Base-by-base conservation (phyloP, 352 stramenopile species). In the Phytophthora hibernalis region DNA sequence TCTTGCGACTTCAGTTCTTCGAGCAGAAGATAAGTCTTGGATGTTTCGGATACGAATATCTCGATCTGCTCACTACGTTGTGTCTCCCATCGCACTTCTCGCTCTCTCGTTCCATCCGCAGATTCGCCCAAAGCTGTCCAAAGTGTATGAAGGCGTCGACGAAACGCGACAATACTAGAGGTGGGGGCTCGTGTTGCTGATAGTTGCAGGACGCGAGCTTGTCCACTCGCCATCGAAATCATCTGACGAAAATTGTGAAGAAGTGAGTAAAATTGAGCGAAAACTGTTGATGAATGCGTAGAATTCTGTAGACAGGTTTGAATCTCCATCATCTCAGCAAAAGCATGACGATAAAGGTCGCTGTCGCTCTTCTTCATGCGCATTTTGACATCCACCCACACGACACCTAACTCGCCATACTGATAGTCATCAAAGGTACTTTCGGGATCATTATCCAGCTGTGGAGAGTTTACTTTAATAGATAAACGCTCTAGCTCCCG, bases 1-100 rank as follows among this genome's bases (percentile, higher is more conserved):
- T 69, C 61, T n/a, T 63, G 31, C 10, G 21, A 37, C 12, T 58
- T 47, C n/a, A 63, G 12, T 8, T 56, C 31, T 18, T 55, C 5
- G 1, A 67, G 15, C 3, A 61, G 1, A 18, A 67, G 30, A 28
- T 53, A 37, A 5, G 49, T 51, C 18, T 67, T 26, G 2, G 49
- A 54, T 8, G 16, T 8, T 43, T 21, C 37, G 0, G 37, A 43
- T 3, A 43, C 37, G 16, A 43, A 43, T 6, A 43, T 21, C 37
- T 43, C 37, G 37, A 43, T 20, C 16, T 43, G 15, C 2, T 21
- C 37, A 18, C 37, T 5, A 0, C 37, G 4, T 8, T 11, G 13
- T 5, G 15, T 4, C 15, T 43, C 15, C 37, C 37, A 43, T 20
- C 15, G 13, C 4, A 5, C 8, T 43, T 43, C 37, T 43, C 16